These are phyloP conservation scores for Cenococcum geophilum DNA, from an alignment of 495 filamentous ascomycete genomes.

Conservation along the genomic window DNA sequence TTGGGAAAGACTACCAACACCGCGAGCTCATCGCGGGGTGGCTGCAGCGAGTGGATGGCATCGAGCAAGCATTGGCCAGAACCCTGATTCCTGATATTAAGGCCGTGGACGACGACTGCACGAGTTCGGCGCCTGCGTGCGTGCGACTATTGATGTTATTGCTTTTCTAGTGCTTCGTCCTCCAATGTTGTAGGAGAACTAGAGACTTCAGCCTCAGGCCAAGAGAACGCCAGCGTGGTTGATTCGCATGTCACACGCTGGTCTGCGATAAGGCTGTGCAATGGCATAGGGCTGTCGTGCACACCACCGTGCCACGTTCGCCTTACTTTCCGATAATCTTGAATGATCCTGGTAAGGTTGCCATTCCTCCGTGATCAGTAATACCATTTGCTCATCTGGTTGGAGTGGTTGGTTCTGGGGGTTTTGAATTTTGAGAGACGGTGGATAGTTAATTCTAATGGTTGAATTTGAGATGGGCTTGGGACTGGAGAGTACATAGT, in stretches of 20 bases:
- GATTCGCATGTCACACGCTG: not conserved
- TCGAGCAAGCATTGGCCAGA: not conserved
- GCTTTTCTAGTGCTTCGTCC: not conserved
- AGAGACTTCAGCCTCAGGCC: not conserved
- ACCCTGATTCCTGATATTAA: not conserved
- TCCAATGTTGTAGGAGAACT: not conserved
- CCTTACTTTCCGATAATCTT: not conserved
- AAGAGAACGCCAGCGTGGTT: not conserved
- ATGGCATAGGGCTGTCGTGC: not conserved
- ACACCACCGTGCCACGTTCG: not conserved
- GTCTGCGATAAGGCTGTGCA: not conserved
- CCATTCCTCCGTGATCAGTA: not conserved
- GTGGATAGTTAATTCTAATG: too few relatives aligned
- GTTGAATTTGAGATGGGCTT: too few relatives aligned
- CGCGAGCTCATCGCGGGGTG: not conserved
- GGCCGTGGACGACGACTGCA: not conserved
- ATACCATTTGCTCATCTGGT: not conserved
- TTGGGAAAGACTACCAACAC: not conserved
- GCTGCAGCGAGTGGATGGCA: not conserved
- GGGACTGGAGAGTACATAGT: too few relatives aligned
- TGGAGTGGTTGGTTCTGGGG: not conserved
- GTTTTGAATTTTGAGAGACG: too few relatives aligned
- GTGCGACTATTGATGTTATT: not conserved
- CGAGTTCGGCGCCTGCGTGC: not conserved
- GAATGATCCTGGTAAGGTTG: not conserved